Evolutionary conservation across 148 eudicot species (phyloP).

Genomic region (Vaccinium darrowii): DNA sequence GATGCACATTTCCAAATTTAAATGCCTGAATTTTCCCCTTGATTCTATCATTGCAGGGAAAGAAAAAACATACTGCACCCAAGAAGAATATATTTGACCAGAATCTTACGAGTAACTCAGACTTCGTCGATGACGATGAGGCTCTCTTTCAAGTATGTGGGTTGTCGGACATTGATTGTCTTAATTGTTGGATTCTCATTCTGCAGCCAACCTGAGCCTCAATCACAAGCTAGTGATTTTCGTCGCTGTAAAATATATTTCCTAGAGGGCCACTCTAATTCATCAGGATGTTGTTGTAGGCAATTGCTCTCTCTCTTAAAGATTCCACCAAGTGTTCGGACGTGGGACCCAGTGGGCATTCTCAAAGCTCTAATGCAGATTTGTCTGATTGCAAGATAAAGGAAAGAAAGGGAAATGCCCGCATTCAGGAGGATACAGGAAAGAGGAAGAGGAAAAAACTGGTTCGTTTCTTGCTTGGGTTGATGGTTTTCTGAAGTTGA

Average conservation of each 20-base stretch:
- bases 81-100: constrained; percentile 41
- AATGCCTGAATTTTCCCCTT: constrained; percentile 4
- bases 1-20: neutral
- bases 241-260: neutral
- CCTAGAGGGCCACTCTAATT: neutral
- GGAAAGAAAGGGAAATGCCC: constrained; percentile 30
- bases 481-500: neutral
- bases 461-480: constrained; percentile 34
- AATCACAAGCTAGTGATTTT: neutral
- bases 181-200: neutral
- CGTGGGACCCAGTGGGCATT: constrained; percentile 19
- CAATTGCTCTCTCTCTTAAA: constrained; percentile 75
- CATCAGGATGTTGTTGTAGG: constrained; percentile 38
- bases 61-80: constrained; percentile 32
- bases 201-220: neutral
- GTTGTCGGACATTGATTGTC: neutral
- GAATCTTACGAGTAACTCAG: constrained; percentile 34
- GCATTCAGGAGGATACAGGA: constrained; percentile 33
- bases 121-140: constrained; percentile 63
- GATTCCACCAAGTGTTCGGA: constrained; percentile 32
- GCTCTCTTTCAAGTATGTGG: constrained; percentile 61
- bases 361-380: constrained; percentile 25
- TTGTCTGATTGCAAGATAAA: constrained; percentile 17
- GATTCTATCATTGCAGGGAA: constrained; percentile 34
- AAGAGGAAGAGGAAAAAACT: constrained; percentile 57